These are phyloP conservation scores for Alternaria arbusti DNA, from an alignment of 2,329 filamentous ascomycete genomes.

Conservation along the genomic window DNA sequence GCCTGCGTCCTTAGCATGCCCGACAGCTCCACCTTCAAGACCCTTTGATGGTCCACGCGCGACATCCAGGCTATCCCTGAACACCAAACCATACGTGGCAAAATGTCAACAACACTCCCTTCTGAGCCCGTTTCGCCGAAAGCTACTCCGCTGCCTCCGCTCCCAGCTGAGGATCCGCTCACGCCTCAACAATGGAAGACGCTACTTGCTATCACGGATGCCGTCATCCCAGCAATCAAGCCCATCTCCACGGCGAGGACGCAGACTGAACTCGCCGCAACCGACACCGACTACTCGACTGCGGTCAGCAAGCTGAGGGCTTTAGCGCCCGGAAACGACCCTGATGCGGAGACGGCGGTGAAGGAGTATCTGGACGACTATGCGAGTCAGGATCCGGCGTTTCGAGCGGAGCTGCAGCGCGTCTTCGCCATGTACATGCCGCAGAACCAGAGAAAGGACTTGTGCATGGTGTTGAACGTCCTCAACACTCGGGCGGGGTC, in stretches of 20 bases:
- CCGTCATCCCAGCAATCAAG: conserved; percentile 65
- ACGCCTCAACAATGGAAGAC: conserved; percentile 65
- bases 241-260: conserved; percentile 46
- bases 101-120: conserved; percentile 31
- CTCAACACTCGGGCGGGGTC: conserved; percentile 67
- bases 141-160: conserved; percentile 54
- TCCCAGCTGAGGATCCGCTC: conserved; percentile 56
- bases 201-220: conserved; percentile 63
- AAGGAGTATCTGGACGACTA: conserved; percentile 62
- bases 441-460: conserved; percentile 54
- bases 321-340: conserved; percentile 33
- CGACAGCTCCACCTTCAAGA: conserved; percentile 1
- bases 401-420: conserved; percentile 59
- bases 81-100: conserved; percentile 9
- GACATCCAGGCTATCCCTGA: conserved; percentile 9
- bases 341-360: conserved; percentile 52
- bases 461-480: conserved; percentile 60
- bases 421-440: conserved; percentile 58
- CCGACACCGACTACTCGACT: conserved; percentile 59
- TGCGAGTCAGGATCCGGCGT: conserved; percentile 59
- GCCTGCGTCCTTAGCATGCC: conserved; percentile 3
- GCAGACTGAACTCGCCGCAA: conserved; percentile 54
- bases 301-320: conserved; percentile 47
- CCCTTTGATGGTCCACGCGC: conserved; percentile 4
- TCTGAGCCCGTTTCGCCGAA: conserved; percentile 43